Evolutionary conservation across 139 green algal genomes (phyloP).

Genomic region (Chlorella sp.): DNA sequence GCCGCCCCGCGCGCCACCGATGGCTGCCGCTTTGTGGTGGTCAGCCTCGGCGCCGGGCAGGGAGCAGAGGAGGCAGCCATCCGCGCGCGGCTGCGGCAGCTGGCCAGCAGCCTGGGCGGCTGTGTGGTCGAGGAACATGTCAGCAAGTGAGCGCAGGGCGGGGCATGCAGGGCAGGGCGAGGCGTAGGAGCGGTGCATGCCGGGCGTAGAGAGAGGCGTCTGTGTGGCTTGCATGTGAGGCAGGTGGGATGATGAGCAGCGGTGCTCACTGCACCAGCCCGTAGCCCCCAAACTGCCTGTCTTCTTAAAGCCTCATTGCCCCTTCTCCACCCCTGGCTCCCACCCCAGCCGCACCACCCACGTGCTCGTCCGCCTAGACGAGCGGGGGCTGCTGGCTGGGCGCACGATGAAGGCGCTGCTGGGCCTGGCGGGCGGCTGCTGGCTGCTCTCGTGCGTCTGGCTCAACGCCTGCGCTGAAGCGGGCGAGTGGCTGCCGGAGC

Average conservation of each 20-base stretch:
- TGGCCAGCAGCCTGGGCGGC: not conserved
- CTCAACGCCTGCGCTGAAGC: conserved; percentile 35
- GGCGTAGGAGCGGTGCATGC: not conserved
- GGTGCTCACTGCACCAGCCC: not conserved
- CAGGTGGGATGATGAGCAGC: no score
- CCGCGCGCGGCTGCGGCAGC: not conserved
- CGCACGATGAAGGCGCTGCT: conserved; percentile 39
- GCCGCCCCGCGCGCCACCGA: no score
- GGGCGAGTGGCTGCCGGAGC: conserved; percentile 31
- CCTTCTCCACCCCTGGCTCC: not conserved
- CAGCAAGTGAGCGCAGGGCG: not conserved
- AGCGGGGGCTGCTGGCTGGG: not conserved
- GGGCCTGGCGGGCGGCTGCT: conserved; percentile 41
- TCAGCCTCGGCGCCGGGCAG: not conserved
- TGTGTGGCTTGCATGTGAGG: no score
- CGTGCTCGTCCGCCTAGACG: conserved; percentile 28
- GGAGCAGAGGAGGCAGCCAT: no score
- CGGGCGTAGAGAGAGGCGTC: no score
- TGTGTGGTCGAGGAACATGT: not conserved
- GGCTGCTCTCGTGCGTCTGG: conserved; percentile 40
- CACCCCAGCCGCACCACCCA: conserved; percentile 32
- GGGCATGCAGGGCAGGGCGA: not conserved
- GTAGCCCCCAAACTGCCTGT: not conserved
- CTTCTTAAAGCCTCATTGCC: not conserved
- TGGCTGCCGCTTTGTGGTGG: not conserved